Percentiles rank a stretch among this genome's conserved stretches.
Conservation (phyloP, 306 rosid species). For the Gastrolobium bilobum region DNA sequence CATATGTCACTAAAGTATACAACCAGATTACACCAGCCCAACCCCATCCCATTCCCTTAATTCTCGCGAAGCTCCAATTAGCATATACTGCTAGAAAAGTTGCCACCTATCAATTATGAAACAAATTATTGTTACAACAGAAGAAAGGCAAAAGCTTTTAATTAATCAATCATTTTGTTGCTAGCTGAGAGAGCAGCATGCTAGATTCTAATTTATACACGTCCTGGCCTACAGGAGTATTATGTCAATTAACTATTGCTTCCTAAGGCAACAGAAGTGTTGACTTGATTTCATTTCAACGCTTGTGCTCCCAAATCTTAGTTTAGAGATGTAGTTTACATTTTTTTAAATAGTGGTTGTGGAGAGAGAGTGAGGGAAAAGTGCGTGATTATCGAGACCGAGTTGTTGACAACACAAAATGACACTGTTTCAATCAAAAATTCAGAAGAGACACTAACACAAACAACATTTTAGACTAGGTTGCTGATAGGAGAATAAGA, state of each 20-base stretch:
- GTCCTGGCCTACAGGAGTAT: not conserved
- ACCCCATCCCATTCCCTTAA: conserved; percentile 93
- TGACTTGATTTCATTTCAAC: not conserved
- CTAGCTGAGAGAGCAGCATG: conserved; percentile 3
- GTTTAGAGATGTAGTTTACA: not conserved
- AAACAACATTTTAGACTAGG: conserved; percentile 4
- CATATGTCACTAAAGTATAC: conserved; percentile 80
- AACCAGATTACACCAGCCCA: conserved; percentile 99
- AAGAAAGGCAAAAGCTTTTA: conserved; percentile 31
- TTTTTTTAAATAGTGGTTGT: not conserved
- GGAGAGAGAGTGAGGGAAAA: conserved; percentile 16
- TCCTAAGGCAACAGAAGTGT: not conserved
- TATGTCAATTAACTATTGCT: not conserved
- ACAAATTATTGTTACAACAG: conserved; percentile 15
- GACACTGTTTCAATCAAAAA: conserved; percentile 7
- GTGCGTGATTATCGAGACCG: conserved; percentile 18
- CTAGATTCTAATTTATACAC: conserved; percentile 17
- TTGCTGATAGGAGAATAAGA: conserved; percentile 33
- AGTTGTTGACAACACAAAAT: conserved; percentile 23
- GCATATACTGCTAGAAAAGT: conserved; percentile 93
- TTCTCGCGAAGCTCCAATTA: conserved; percentile 81
- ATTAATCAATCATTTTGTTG: conserved; percentile 18
- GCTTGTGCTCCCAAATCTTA: no score
- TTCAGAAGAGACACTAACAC: conserved; percentile 35
- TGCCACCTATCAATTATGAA: conserved; percentile 72